These are phyloP conservation scores for Nakazawaea wickerhamii DNA, from an alignment of 805 yeast species.

Conservation along the genomic window DNA sequence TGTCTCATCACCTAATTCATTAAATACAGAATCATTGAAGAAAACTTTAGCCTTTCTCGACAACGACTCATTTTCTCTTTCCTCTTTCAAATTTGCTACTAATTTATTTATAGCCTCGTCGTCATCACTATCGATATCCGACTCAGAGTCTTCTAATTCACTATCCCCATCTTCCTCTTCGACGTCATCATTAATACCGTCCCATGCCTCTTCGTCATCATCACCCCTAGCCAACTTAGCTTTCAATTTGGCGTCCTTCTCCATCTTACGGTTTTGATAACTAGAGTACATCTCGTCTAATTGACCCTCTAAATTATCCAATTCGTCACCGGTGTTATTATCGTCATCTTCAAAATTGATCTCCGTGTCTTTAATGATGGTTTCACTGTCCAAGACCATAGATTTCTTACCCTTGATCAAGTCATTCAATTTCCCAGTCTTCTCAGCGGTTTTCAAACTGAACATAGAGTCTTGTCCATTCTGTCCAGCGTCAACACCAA, in stretches of 20 bases:
- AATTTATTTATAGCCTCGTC: conserved; percentile 62
- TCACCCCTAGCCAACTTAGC: conserved; percentile 75
- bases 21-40: conserved; percentile 49
- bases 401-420: conserved; percentile 72
- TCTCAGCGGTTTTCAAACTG: conserved; percentile 79
- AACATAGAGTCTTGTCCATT: conserved; percentile 76
- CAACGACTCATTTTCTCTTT: conserved; percentile 38
- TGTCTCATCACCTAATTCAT: conserved; percentile 37
- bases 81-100: conserved; percentile 47
- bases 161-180: conserved; percentile 35
- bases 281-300: conserved; percentile 75
- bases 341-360: conserved; percentile 41
- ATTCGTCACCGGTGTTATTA: conserved; percentile 42
- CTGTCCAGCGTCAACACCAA: conserved; percentile 88
- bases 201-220: conserved; percentile 73
- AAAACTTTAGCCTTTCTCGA: conserved; percentile 36
- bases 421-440: conserved; percentile 73
- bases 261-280: conserved; percentile 62
- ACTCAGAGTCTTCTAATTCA: conserved; percentile 36
- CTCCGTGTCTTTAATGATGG: conserved; percentile 48
- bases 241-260: conserved; percentile 60
- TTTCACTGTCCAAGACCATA: conserved; percentile 55
- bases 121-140: conserved; percentile 53
- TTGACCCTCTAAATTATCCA: conserved; percentile 72
- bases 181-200: conserved; percentile 55